These are phyloP conservation scores for Geotrichum restrictum DNA, from an alignment of 1,139 yeast genomes.

Conservation along the genomic window DNA sequence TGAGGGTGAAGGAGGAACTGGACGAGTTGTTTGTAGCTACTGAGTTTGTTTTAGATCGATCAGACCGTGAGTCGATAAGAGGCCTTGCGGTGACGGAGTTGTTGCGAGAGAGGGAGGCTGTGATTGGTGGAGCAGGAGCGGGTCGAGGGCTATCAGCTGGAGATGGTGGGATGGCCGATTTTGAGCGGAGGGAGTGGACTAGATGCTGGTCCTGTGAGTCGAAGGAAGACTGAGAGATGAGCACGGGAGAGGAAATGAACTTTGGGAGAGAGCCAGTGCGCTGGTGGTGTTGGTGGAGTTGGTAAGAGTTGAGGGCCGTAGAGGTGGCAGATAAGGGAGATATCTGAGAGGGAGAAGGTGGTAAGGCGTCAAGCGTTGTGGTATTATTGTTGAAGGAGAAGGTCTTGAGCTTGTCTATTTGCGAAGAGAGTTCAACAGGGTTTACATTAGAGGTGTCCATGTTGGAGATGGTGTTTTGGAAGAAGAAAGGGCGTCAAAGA, in stretches of 20 bases:
- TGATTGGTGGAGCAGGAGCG: background rate
- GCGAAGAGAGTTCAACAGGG: background rate
- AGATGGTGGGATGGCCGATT: background rate
- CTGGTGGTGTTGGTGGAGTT: background rate
- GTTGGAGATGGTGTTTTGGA: background rate
- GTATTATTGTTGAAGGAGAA: background rate
- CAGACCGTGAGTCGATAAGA: background rate
- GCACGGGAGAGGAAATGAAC: conserved; percentile 1
- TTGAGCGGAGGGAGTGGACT: background rate
- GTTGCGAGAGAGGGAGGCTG: background rate
- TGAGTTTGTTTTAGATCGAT: conserved; percentile 4
- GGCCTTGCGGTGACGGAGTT: conserved; percentile 1
- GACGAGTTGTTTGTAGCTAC: background rate
- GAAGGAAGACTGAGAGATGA: conserved; percentile 6
- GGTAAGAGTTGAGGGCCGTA: background rate
- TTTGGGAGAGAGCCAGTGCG: background rate
- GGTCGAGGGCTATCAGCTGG: background rate
- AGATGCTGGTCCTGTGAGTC: background rate
- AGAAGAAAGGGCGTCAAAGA: background rate
- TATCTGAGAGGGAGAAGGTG: background rate
- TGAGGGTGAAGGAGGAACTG: background rate
- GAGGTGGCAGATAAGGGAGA: background rate
- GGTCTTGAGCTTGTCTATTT: conserved; percentile 1
- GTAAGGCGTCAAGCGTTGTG: background rate
- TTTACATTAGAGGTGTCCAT: too few species aligned